Evolutionary conservation across 208 protist genomes (phyloP).

Genomic region (Wallacemonas sp.): DNA sequence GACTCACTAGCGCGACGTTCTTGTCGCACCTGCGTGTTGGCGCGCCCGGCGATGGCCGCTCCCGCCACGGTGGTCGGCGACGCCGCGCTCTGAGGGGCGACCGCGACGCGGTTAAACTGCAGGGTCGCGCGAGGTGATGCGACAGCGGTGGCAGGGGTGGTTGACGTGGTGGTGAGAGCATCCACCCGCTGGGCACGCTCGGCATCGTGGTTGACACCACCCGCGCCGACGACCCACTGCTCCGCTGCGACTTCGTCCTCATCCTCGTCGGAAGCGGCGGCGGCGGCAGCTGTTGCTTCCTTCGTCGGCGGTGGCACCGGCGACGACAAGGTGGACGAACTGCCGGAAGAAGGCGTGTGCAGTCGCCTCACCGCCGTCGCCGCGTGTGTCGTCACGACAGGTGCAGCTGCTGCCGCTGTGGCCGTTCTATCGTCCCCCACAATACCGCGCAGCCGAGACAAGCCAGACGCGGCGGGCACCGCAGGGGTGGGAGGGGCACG

Average conservation of each 20-base stretch:
- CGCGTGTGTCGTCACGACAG: no score
- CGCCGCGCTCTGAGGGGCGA: background rate
- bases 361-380: background rate
- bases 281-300: background rate
- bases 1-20: background rate
- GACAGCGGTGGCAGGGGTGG: background rate
- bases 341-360: background rate
- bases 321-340: background rate
- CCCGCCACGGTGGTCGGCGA: background rate
- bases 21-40: no score
- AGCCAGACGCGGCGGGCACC: no score
- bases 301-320: no score
- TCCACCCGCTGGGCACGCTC: background rate
- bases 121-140: background rate
- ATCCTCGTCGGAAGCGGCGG: background rate
- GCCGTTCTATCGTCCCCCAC: no score
- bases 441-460: no score
- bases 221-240: slow-evolving; percentile 1
- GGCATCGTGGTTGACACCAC: background rate
- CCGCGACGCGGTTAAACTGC: slow-evolving; percentile 1
- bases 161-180: background rate
- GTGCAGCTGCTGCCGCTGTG: no score
- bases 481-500: no score
- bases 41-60: no score
- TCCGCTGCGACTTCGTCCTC: background rate